Evolutionary conservation across 2,329 filamentous ascomycete species (phyloP).

Genomic region (Cadophora luteo-olivacea): DNA sequence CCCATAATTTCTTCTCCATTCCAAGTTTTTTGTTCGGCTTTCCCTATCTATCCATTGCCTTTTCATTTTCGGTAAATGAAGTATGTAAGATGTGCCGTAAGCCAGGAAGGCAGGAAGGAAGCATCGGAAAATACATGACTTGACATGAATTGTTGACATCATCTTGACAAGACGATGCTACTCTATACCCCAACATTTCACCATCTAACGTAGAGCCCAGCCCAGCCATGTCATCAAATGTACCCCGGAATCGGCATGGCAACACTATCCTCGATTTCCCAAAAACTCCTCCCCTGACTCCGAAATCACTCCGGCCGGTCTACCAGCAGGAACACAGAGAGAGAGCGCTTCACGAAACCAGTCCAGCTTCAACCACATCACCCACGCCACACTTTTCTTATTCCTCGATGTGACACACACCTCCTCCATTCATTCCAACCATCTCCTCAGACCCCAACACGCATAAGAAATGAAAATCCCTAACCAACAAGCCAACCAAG

Average conservation of each 20-base stretch:
- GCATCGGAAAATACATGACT: not conserved
- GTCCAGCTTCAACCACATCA: not conserved
- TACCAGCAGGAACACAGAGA: not conserved
- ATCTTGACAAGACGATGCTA: not conserved
- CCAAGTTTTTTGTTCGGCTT: not conserved
- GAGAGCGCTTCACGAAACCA: constrained; percentile 9
- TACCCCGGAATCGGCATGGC: constrained; percentile 3
- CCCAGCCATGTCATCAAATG: not conserved
- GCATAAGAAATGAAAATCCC: not conserved
- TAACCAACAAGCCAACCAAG: not conserved
- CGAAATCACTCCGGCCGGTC: not conserved
- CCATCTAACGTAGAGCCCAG: not conserved
- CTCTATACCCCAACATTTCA: not conserved
- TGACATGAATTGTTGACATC: constrained; percentile 1
- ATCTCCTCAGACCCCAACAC: not conserved
- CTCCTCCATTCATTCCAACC: not conserved
- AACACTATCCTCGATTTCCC: constrained; percentile 2
- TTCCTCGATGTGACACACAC: constrained; percentile 2
- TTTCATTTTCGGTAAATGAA: not conserved
- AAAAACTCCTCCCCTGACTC: not conserved
- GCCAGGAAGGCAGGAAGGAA: not conserved
- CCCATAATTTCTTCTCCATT: not conserved
- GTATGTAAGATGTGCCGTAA: not conserved
- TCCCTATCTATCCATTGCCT: not conserved
- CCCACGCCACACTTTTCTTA: not conserved